Conservation (phyloP, 2,329 filamentous ascomycete species). For the Tolypocladium guangdongense region DNA sequence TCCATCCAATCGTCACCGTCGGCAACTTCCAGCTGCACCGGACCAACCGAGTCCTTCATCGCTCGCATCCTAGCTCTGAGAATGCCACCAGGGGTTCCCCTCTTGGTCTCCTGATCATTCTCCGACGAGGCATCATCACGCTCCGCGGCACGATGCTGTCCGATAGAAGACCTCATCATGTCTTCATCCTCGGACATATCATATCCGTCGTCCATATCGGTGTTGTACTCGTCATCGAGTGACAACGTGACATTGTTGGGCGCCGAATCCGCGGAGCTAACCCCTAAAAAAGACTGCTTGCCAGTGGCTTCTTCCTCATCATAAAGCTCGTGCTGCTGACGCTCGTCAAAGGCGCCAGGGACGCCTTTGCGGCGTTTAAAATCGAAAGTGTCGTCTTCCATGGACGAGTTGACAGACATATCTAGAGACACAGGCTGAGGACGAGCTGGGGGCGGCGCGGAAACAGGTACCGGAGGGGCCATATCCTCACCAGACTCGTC, state of each 20-base stretch:
- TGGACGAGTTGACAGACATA: conserved; percentile 12
- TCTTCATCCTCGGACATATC: conserved; percentile 59
- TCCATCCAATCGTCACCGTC: conserved; percentile 84
- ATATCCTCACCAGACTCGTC: conserved; percentile 51
- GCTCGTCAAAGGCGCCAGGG: conserved; percentile 75
- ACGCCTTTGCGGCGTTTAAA: conserved; percentile 42
- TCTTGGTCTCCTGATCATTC: conserved; percentile 35
- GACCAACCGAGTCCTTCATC: conserved; percentile 47
- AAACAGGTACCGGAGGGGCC: conserved; percentile 14
- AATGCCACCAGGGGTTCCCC: conserved; percentile 45
- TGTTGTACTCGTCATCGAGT: conserved; percentile 45
- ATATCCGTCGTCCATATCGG: conserved; percentile 63
- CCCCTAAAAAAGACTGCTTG: conserved; percentile 80
- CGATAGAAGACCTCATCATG: conserved; percentile 68
- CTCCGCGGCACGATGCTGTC: conserved; percentile 68
- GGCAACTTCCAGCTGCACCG: conserved; percentile 48
- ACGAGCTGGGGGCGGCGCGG: conserved; percentile 8
- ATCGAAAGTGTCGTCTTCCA: conserved; percentile 48
- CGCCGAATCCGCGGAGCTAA: conserved; percentile 76
- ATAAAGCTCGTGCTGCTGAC: conserved; percentile 42
- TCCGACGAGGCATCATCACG: conserved; percentile 47
- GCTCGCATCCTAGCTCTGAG: conserved; percentile 54
- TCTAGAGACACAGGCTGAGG: conserved; percentile 10
- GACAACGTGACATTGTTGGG: conserved; percentile 48
- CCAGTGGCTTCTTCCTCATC: conserved; percentile 46